phyloP scores from a whole-genome alignment of 805 yeast species.

The Pichia kluyveri region DNA sequence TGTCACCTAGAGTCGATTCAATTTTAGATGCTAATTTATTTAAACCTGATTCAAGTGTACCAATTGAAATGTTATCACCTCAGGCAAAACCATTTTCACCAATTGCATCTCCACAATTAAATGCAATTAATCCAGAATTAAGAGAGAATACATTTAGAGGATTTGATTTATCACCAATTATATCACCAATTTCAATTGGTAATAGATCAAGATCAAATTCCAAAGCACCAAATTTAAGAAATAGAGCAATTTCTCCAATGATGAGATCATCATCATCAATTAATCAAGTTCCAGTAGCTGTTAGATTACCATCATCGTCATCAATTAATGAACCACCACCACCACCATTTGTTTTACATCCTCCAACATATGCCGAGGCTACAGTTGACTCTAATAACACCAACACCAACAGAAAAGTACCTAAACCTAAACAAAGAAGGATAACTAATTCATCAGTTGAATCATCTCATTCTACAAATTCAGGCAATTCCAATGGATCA shows the following conservation, averaged over 20 bases:
- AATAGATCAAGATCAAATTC: constrained; percentile 46
- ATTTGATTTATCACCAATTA: constrained; percentile 9
- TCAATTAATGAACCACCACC: constrained; percentile 34
- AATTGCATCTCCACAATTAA: constrained; percentile 22
- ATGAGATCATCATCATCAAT: background rate
- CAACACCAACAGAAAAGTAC: background rate
- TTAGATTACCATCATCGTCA: constrained; percentile 12
- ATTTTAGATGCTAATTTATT: constrained; percentile 40
- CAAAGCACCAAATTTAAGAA: constrained; percentile 13
- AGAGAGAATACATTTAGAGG: constrained; percentile 12
- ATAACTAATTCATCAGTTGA: constrained; percentile 3
- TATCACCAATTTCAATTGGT: constrained; percentile 26
- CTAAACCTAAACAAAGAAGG: background rate
- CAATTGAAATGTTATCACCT: constrained; percentile 44
- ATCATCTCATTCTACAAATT: constrained; percentile 15
- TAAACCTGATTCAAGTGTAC: constrained; percentile 39
- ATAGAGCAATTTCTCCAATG: constrained; percentile 1
- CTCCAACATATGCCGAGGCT: constrained; percentile 24
- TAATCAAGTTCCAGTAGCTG: background rate
- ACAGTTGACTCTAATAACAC: constrained; percentile 2
- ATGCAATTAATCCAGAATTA: constrained; percentile 22
- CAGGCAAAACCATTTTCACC: constrained; percentile 59
- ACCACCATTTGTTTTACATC: constrained; percentile 22
- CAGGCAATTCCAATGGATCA: constrained; percentile 5
- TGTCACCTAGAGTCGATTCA: constrained; percentile 18